These are phyloP conservation scores for Grosmannia serpens DNA, from an alignment of 2,329 filamentous ascomycete species.

Conservation along the genomic window DNA sequence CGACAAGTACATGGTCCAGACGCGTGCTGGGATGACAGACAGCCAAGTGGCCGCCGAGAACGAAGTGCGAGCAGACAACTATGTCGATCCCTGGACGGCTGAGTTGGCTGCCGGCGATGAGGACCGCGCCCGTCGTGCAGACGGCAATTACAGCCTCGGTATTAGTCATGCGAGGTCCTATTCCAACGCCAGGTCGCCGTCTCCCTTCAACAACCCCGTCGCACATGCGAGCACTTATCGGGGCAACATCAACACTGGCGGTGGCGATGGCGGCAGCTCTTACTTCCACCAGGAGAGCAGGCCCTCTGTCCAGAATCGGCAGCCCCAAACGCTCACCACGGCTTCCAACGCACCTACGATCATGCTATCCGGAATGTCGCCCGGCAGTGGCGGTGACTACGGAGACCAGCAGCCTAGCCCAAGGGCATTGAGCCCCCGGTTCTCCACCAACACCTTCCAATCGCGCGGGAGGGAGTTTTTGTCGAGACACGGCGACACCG, in stretches of 20 bases:
- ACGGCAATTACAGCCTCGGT: neutral
- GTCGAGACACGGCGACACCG: neutral
- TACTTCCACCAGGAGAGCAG: neutral
- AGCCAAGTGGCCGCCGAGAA: neutral
- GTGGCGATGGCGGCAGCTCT: no score
- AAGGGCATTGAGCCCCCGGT: neutral
- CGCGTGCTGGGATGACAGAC: constrained; percentile 1
- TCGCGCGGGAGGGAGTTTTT: neutral
- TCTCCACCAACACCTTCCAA: neutral
- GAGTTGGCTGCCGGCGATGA: neutral
- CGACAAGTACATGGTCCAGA: constrained; percentile 6
- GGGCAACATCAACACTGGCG: neutral
- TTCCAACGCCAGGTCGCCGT: neutral
- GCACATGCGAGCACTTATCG: neutral
- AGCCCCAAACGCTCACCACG: neutral
- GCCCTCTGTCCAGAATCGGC: neutral
- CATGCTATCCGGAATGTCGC: neutral
- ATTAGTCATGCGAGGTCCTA: neutral
- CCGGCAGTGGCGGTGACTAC: neutral
- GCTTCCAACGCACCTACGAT: neutral
- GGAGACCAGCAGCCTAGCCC: neutral
- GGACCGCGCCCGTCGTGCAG: neutral
- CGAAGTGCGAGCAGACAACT: neutral
- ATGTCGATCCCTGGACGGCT: neutral
- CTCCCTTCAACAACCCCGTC: neutral